A percentile compares a stretch with the other conserved stretches of the same genome.
These are phyloP conservation scores for Aspergillus haitiensis DNA, from an alignment of 495 filamentous ascomycete species.

Conservation along the genomic window DNA sequence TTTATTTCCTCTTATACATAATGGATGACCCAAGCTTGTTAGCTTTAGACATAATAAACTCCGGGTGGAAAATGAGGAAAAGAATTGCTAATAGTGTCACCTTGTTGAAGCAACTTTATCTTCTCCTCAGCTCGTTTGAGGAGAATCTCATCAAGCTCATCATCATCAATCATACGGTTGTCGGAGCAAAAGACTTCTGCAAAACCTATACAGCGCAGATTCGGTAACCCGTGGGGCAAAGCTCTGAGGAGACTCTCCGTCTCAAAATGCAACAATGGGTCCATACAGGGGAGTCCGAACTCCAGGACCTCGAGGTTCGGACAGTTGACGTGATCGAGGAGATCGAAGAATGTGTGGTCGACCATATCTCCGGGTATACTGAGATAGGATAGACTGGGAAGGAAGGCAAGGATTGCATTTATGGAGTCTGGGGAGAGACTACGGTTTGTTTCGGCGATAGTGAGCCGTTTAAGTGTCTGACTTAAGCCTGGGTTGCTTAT, in stretches of 20 bases:
- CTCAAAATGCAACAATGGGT: conserved; percentile 23
- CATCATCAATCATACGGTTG: conserved; percentile 23
- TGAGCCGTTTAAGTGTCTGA: conserved; percentile 28
- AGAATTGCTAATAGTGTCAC: neutral
- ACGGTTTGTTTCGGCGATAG: conserved; percentile 31
- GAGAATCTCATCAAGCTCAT: conserved; percentile 30
- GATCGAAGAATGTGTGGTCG: conserved; percentile 33
- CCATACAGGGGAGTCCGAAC: conserved; percentile 24
- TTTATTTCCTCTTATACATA: no score
- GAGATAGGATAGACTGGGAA: conserved; percentile 30
- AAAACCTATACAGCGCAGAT: conserved; percentile 29
- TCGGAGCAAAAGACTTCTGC: conserved; percentile 23
- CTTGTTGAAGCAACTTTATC: conserved; percentile 9
- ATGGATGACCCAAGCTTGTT: no score
- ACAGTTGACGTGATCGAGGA: conserved; percentile 21
- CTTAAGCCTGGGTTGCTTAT: conserved; percentile 26
- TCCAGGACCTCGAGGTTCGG: conserved; percentile 29
- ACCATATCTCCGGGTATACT: conserved; percentile 36
- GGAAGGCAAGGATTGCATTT: conserved; percentile 27
- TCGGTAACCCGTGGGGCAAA: conserved; percentile 25
- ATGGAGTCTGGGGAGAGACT: conserved; percentile 30
- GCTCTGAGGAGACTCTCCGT: conserved; percentile 24
- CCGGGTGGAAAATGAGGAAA: conserved; percentile 10
- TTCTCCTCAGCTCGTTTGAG: conserved; percentile 15
- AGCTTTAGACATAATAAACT: conserved; percentile 24